Evolutionary conservation across 2,329 filamentous ascomycete species (phyloP).

Genomic region (Cercospora zeina): DNA sequence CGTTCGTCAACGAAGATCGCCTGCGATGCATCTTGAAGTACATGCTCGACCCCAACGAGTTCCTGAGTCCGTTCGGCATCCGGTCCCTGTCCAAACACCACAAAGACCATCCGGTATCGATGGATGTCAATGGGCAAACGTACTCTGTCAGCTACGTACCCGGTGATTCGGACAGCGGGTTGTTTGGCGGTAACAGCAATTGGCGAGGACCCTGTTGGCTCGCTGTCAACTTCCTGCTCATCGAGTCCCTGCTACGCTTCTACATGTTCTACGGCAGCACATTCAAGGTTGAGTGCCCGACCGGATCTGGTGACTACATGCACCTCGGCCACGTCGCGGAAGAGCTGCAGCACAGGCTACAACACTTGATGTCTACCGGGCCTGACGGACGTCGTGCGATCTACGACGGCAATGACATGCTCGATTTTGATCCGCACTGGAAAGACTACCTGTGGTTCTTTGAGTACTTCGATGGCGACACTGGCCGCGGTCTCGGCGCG

Average conservation of each 20-base stretch:
- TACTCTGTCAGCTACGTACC: conserved; percentile 89
- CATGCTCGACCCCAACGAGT: conserved; percentile 94
- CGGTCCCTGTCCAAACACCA: conserved; percentile 90
- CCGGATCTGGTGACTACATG: conserved; percentile 91
- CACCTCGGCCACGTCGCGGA: conserved; percentile 93
- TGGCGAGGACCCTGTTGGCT: conserved; percentile 96
- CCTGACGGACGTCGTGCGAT: conserved; percentile 86
- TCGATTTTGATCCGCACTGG: conserved; percentile 92
- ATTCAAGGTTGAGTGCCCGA: conserved; percentile 89
- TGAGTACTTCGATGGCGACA: conserved; percentile 95
- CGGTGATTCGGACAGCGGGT: conserved; percentile 91
- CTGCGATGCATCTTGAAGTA: conserved; percentile 82
- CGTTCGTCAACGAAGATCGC: conserved; percentile 91
- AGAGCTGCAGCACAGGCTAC: conserved; percentile 89
- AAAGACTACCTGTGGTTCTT: conserved; percentile 94
- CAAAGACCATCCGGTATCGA: conserved; percentile 84
- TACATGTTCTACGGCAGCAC: conserved; percentile 92
- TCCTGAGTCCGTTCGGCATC: conserved; percentile 86
- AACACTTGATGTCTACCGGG: conserved; percentile 82
- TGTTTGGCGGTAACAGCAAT: conserved; percentile 97
- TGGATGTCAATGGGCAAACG: conserved; percentile 90
- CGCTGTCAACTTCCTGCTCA: conserved; percentile 90
- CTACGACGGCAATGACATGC: conserved; percentile 78
- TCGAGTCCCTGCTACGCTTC: conserved; percentile 92
- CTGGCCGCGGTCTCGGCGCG: conserved; percentile 82